A percentile compares a stretch with the other conserved stretches of the same genome.
These are phyloP conservation scores for Trichoderma orchidacearum DNA, from an alignment of 495 filamentous ascomycete species.

Conservation along the genomic window DNA sequence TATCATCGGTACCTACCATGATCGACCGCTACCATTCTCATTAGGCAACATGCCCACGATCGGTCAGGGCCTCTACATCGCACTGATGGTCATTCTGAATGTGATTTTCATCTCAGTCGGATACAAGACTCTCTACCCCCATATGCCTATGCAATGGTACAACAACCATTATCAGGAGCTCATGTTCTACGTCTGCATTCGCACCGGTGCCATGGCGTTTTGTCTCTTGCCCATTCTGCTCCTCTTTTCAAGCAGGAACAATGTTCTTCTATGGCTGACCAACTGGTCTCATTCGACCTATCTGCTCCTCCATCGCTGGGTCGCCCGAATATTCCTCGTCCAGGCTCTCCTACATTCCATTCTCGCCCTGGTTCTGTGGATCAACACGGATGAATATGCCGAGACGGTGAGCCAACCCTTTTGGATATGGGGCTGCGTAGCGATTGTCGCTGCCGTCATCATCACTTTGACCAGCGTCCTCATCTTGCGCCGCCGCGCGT, in stretches of 20 bases:
- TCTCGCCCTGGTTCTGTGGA: slow-evolving; percentile 9
- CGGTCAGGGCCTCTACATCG: slow-evolving; percentile 25
- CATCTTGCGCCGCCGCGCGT: slow-evolving; percentile 14
- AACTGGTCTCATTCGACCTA: slow-evolving; percentile 34
- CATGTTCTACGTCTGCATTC: slow-evolving; percentile 22
- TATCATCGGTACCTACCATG: slow-evolving; percentile 14
- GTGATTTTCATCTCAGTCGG: slow-evolving; percentile 19
- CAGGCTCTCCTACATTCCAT: slow-evolving; percentile 24
- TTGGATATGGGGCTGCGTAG: slow-evolving; percentile 30
- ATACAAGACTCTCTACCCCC: slow-evolving; percentile 13
- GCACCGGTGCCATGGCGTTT: slow-evolving; percentile 22
- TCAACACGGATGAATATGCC: slow-evolving; percentile 10
- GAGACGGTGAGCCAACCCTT: slow-evolving; percentile 8
- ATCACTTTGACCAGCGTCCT: slow-evolving; percentile 8
- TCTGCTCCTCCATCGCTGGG: slow-evolving; percentile 33
- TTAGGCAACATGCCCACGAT: slow-evolving; percentile 22
- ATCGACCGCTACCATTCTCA: slow-evolving; percentile 9
- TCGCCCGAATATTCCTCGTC: slow-evolving; percentile 22
- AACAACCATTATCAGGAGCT: slow-evolving; percentile 13
- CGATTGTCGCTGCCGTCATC: slow-evolving; percentile 12
- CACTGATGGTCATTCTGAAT: slow-evolving; percentile 23
- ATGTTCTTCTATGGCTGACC: slow-evolving; percentile 30
- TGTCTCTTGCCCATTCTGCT: slow-evolving; percentile 18
- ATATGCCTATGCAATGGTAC: slow-evolving; percentile 18
- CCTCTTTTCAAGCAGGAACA: slow-evolving; percentile 28